Conservation (phyloP, 2,329 filamentous ascomycete genomes). For the Arthrobotrys musiformis region DNA sequence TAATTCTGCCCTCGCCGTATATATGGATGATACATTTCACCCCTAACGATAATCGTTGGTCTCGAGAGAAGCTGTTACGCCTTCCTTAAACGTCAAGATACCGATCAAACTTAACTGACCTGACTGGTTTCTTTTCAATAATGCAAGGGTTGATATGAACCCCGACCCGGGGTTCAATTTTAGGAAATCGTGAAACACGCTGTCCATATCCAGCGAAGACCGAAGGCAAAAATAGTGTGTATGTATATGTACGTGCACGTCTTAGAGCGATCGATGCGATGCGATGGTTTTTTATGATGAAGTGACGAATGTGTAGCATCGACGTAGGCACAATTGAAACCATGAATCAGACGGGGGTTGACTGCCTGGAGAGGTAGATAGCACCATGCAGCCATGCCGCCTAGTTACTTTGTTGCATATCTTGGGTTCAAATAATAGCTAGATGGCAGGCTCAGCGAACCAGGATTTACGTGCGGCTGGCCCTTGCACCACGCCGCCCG, state of each 20-base stretch:
- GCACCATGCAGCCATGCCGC: too few relatives aligned
- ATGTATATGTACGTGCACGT: background rate
- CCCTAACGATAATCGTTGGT: background rate
- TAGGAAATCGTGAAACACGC: slow-evolving; percentile 17
- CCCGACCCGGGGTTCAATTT: slow-evolving; percentile 35
- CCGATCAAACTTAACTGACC: background rate
- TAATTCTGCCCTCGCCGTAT: background rate
- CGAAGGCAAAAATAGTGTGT: slow-evolving; percentile 2
- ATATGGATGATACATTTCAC: slow-evolving; percentile 24
- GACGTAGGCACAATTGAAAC: background rate
- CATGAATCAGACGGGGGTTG: too few relatives aligned
- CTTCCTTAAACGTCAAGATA: slow-evolving; percentile 36
- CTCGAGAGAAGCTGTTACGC: background rate
- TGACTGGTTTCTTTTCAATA: background rate
- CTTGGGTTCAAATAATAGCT: background rate
- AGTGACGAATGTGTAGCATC: too few relatives aligned
- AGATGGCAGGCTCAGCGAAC: background rate
- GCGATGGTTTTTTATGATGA: too few relatives aligned
- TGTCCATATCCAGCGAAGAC: background rate
- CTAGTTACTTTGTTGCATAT: background rate
- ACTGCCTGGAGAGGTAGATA: background rate
- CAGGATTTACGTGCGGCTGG: slow-evolving; percentile 3
- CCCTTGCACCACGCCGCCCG: slow-evolving; percentile 38
- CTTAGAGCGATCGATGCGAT: slow-evolving; percentile 11
- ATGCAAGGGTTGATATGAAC: slow-evolving; percentile 21